These are phyloP conservation scores for Arctium lappa DNA, from an alignment of 129 eudicot species.

Conservation along the genomic window DNA sequence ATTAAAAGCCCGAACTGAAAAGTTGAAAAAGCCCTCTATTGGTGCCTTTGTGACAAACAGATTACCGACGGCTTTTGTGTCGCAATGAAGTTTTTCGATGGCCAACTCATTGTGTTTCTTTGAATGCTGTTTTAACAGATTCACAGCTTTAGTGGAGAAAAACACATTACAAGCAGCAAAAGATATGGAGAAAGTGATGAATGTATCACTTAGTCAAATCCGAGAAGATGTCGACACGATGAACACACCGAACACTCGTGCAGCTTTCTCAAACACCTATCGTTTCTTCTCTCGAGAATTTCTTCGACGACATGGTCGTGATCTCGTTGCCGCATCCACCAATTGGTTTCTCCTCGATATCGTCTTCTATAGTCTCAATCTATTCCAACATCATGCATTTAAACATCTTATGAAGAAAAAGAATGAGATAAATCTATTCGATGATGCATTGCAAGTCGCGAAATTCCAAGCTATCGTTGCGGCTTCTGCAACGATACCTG, in stretches of 20 bases:
- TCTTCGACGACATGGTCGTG: slow-evolving; percentile 38
- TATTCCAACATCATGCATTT: slow-evolving; percentile 23
- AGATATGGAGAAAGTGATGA: slow-evolving; percentile 39
- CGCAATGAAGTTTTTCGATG: neutral
- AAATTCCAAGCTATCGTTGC: slow-evolving; percentile 31
- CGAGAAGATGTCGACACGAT: slow-evolving; percentile 17
- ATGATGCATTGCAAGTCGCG: slow-evolving; percentile 31
- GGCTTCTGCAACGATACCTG: slow-evolving; percentile 37
- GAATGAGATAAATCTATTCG: neutral
- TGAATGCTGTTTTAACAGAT: slow-evolving; percentile 22
- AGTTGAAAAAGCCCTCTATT: too few species aligned
- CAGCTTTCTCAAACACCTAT: slow-evolving; percentile 1
- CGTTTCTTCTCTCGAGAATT: slow-evolving; percentile 33
- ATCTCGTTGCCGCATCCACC: slow-evolving; percentile 29
- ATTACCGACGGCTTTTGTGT: neutral
- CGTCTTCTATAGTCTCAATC: slow-evolving; percentile 38
- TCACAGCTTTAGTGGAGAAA: slow-evolving; percentile 43
- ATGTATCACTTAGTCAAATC: slow-evolving; percentile 22
- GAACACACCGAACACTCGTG: neutral
- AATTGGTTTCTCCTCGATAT: slow-evolving; percentile 38
- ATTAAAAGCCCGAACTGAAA: neutral
- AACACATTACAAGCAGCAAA: slow-evolving; percentile 35
- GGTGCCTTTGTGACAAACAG: neutral
- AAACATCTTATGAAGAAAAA: neutral
- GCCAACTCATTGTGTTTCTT: slow-evolving; percentile 9